Percentiles rank a stretch among this genome's conserved stretches.
Evolutionary conservation across 805 yeast species (phyloP).

Genomic region (Ogataea neopini): DNA sequence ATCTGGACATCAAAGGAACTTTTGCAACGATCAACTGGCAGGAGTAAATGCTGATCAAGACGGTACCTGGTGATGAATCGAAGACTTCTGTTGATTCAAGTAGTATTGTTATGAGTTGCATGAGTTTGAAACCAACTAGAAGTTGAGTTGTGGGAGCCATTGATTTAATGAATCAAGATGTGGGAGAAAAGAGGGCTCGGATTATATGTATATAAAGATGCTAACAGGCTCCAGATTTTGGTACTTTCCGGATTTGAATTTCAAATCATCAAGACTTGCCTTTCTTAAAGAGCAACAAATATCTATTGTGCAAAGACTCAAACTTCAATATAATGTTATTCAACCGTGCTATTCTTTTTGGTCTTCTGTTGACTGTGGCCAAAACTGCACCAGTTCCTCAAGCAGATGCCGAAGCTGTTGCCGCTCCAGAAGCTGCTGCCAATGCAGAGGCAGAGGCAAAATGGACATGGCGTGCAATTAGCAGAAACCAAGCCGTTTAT

Average conservation of each 20-base stretch:
- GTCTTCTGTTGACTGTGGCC: slow-evolving; percentile 10
- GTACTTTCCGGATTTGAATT: background rate
- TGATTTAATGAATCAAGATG: background rate
- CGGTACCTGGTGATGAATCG: background rate
- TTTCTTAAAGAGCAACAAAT: background rate
- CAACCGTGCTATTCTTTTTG: slow-evolving; percentile 12
- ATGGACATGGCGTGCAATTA: slow-evolving; percentile 13
- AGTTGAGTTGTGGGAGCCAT: background rate
- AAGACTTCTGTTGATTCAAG: background rate
- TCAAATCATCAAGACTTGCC: background rate
- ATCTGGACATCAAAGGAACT: slow-evolving; percentile 27
- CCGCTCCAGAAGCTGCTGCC: slow-evolving; percentile 29
- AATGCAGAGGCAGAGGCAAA: slow-evolving; percentile 17
- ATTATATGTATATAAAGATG: background rate
- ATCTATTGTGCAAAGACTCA: background rate
- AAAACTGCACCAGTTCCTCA: slow-evolving; percentile 10
- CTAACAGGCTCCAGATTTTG: background rate
- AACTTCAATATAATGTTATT: slow-evolving; percentile 20
- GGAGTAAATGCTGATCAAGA: background rate
- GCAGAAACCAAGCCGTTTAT: slow-evolving; percentile 20
- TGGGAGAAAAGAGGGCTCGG: background rate
- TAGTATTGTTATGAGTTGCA: slow-evolving; percentile 16
- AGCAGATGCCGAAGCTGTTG: slow-evolving; percentile 21
- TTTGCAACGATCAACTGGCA: background rate
- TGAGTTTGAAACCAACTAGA: slow-evolving; percentile 12